These are phyloP conservation scores for Prinsepia uniflora DNA, from an alignment of 306 rosid genomes.

Conservation along the genomic window DNA sequence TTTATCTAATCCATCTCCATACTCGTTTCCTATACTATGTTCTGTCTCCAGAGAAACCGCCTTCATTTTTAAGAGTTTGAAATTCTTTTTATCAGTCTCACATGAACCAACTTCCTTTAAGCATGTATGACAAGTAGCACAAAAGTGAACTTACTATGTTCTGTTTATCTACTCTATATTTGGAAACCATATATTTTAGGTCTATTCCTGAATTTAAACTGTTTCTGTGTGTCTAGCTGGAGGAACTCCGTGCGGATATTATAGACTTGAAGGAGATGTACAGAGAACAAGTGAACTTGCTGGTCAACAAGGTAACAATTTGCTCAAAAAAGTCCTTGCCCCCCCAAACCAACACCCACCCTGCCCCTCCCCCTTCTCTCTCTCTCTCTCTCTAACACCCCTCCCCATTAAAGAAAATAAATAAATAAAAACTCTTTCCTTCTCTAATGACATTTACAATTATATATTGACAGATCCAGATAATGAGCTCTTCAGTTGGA, in stretches of 20 bases:
- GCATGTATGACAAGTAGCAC: not conserved
- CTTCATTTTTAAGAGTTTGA: not conserved
- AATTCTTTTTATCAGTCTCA: not conserved
- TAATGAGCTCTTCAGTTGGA: slow-evolving; percentile 27
- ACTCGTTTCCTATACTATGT: not conserved
- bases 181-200: not conserved
- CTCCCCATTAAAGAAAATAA: too few relatives aligned
- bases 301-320: slow-evolving; percentile 79
- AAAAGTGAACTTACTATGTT: not conserved
- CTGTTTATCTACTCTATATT: not conserved
- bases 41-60: not conserved
- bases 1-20: not conserved
- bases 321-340: not conserved
- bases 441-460: not conserved
- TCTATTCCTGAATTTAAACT: slow-evolving; percentile 23
- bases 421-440: too few relatives aligned
- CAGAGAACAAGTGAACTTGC: slow-evolving; percentile 96
- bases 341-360: not conserved
- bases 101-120: not conserved
- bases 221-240: slow-evolving; percentile 61
- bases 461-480: slow-evolving; percentile 37
- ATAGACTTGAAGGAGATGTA: slow-evolving; percentile 99
- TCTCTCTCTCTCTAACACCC: too few relatives aligned
- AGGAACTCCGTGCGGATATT: slow-evolving; percentile 99
- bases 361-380: too few relatives aligned